Evolutionary conservation across 2,329 filamentous ascomycete species (phyloP), one percentile per base, ranked within the genome.

Genomic region (Botryosphaeria dothidea): DNA sequence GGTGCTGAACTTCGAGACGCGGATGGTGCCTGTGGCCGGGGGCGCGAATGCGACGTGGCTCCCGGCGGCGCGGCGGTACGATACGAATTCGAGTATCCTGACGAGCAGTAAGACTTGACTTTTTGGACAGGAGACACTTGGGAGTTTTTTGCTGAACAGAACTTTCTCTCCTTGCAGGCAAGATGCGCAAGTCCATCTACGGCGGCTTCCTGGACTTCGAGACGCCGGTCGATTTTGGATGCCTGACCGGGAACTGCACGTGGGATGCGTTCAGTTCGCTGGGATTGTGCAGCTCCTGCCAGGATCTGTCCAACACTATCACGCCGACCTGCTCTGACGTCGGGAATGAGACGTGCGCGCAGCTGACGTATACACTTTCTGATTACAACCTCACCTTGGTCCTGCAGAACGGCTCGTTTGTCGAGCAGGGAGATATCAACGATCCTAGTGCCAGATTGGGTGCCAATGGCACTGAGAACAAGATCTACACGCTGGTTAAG

Each of bases 161-260:
- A 19, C n/a, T 17, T 23, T 58, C 7, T 19, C 11, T 23, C 21
- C 27, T 52, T 2, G 17, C 52, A 52, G 38, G 25, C 38, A 52
- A 23, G 9, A 51, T 67, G 58, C 64, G 65, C 51, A 65, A 48
- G 11, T 60, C 58, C 13, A 63, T 67, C 1, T 45, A 41, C 45
- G 62, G 63, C 25, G 66, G 58, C 27, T 23, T 67, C 3, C 51
- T 63, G 45, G 51, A 23, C 21, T 48, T 66, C 11, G 34, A 64
- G 15, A 58, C 58, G 17, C 41, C 36, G 9, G 21, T 66, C 2
- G 41, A 29, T 8, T 67, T 67, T 27, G 49, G 41, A 17, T 67
- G 66, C 27, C 23, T 31, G 15, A 67, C 66, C 3, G 66, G 64
- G 0, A 60, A 67, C 36, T 67, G 66, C 34, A 67, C 66, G 17